Evolutionary conservation across 148 eudicot species (phyloP).

Genomic region (Chenopodium album): DNA sequence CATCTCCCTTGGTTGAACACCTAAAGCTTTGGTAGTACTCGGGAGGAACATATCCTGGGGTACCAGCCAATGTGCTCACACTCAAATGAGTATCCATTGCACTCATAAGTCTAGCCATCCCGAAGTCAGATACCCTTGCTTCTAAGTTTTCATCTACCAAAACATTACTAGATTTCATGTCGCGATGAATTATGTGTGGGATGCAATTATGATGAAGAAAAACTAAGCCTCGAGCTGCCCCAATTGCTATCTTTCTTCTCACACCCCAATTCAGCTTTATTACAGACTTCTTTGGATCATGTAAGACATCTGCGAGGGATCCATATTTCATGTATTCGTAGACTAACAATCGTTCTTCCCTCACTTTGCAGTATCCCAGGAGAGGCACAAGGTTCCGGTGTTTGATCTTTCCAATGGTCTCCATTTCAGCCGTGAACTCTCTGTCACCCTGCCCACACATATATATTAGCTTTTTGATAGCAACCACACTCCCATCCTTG

Average conservation of each 20-base stretch:
- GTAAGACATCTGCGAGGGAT: slow-evolving; percentile 80
- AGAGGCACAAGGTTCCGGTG: slow-evolving; percentile 80
- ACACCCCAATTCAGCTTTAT: slow-evolving; percentile 67
- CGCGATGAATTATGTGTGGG: slow-evolving; percentile 82
- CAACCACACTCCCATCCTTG: slow-evolving; percentile 77
- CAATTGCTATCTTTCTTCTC: slow-evolving; percentile 76
- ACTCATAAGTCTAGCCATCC: slow-evolving; percentile 88
- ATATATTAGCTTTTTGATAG: slow-evolving; percentile 80
- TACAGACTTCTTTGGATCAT: slow-evolving; percentile 50
- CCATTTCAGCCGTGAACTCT: slow-evolving; percentile 92
- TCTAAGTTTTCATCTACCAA: slow-evolving; percentile 71
- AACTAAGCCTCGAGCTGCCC: slow-evolving; percentile 83
- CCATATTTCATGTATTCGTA: slow-evolving; percentile 94
- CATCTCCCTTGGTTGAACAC: slow-evolving; percentile 81
- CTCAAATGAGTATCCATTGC: slow-evolving; percentile 89
- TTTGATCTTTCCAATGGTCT: slow-evolving; percentile 86
- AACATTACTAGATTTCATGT: slow-evolving; percentile 93
- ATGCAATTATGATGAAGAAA: slow-evolving; percentile 85
- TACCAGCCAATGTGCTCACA: slow-evolving; percentile 85
- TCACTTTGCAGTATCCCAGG: slow-evolving; percentile 86
- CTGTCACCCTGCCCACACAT: slow-evolving; percentile 87
- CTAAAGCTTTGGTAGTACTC: slow-evolving; percentile 78
- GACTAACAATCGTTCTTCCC: slow-evolving; percentile 76
- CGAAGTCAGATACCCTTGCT: slow-evolving; percentile 89
- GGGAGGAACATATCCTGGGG: slow-evolving; percentile 88